Percentiles rank a stretch among this genome's conserved stretches.
Conservation (phyloP, 2,329 filamentous ascomycete genomes). For the Cladosporium sp. region DNA sequence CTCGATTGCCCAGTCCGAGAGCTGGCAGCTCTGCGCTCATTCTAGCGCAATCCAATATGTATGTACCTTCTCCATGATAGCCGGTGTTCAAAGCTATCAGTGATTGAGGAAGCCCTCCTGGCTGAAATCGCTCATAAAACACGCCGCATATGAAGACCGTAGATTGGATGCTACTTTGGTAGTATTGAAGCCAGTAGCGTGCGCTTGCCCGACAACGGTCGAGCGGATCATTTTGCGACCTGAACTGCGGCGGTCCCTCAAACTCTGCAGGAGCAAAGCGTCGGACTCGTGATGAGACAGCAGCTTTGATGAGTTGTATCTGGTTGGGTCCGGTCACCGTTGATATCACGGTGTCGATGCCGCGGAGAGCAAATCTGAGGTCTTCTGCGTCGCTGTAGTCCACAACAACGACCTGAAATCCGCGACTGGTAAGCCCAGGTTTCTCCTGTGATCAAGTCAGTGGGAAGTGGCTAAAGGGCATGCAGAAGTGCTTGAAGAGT, state of each 20-base stretch:
- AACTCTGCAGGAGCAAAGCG: slow-evolving; percentile 72
- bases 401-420: slow-evolving; percentile 63
- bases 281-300: slow-evolving; percentile 56
- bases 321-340: slow-evolving; percentile 63
- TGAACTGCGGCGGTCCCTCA: slow-evolving; percentile 55
- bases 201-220: slow-evolving; percentile 56
- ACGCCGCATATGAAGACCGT: slow-evolving; percentile 69
- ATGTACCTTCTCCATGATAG: slow-evolving; percentile 54
- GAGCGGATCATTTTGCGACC: slow-evolving; percentile 52
- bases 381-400: slow-evolving; percentile 56
- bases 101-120: slow-evolving; percentile 55
- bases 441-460: slow-evolving; percentile 40
- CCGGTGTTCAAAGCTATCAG: slow-evolving; percentile 54
- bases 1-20: slow-evolving; percentile 44
- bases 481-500: not conserved
- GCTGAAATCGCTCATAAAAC: slow-evolving; percentile 69
- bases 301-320: slow-evolving; percentile 65
- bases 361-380: slow-evolving; percentile 60
- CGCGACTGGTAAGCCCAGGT: slow-evolving; percentile 48
- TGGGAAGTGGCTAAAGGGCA: not conserved
- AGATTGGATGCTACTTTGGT: slow-evolving; percentile 54
- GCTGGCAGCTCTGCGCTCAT: slow-evolving; percentile 57
- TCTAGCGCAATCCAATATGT: slow-evolving; percentile 56
- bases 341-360: slow-evolving; percentile 68
- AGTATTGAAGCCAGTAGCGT: slow-evolving; percentile 51